phyloP scores from a whole-genome alignment of 1,139 yeast genomes.

The Saccharomyces hybrid region DNA sequence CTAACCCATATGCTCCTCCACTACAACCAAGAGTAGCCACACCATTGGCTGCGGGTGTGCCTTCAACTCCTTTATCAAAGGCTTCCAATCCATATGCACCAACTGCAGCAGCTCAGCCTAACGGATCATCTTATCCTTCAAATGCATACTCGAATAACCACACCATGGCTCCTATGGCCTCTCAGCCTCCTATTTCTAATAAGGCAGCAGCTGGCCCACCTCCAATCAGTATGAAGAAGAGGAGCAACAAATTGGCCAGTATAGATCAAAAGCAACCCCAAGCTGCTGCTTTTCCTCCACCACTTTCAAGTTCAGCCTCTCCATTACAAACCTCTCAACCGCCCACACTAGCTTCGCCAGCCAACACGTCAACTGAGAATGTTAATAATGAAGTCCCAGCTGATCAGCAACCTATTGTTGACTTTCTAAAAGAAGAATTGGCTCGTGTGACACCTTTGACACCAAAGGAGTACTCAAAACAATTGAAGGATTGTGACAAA shows the following conservation, averaged over 20 bases:
- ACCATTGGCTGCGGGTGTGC: conserved; percentile 18
- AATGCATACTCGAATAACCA: conserved; percentile 6
- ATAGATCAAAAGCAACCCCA: conserved; percentile 9
- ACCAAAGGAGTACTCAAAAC: conserved; percentile 69
- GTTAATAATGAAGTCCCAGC: conserved; percentile 40
- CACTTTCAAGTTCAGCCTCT: conserved; percentile 4
- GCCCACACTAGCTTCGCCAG: conserved; percentile 9
- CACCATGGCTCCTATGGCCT: conserved; percentile 4
- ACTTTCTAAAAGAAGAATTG: conserved; percentile 47
- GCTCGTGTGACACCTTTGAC: conserved; percentile 62
- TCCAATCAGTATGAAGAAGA: conserved; percentile 19
- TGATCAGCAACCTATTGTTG: conserved; percentile 51
- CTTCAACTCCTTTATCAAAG: conserved; percentile 20
- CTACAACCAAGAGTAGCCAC: conserved; percentile 22
- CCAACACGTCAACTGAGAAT: background rate
- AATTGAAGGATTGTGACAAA: conserved; percentile 74
- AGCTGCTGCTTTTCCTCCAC: conserved; percentile 5
- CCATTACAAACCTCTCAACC: conserved; percentile 2
- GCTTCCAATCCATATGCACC: conserved; percentile 15
- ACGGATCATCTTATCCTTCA: conserved; percentile 2
- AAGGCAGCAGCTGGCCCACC: conserved; percentile 20
- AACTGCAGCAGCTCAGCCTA: conserved; percentile 11
- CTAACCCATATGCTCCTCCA: conserved; percentile 15
- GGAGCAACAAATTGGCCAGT: conserved; percentile 14
- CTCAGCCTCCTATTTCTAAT: conserved; percentile 27